phyloP scores from a whole-genome alignment of 495 filamentous ascomycete genomes.

The Penicillium canescens region DNA sequence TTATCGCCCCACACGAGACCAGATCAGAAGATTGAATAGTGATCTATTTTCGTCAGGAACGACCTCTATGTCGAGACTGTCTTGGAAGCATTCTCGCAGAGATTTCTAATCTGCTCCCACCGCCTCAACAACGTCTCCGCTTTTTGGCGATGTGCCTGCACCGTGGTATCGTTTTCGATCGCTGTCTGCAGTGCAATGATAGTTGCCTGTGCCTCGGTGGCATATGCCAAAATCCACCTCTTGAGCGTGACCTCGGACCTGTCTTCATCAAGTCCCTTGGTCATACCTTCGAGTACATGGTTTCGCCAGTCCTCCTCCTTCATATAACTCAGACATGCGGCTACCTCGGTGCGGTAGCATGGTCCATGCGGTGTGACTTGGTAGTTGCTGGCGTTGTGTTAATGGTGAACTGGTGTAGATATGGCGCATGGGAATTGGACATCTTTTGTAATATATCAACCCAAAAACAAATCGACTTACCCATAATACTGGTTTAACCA shows the following conservation, averaged over 20 bases:
- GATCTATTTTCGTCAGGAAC: background rate
- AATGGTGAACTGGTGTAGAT: slow-evolving; percentile 9
- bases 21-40: slow-evolving; percentile 2
- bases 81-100: slow-evolving; percentile 36
- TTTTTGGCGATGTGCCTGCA: slow-evolving; percentile 24
- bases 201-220: slow-evolving; percentile 32
- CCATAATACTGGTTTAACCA: slow-evolving; percentile 64
- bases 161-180: slow-evolving; percentile 22
- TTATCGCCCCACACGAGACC: background rate
- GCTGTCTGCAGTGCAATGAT: slow-evolving; percentile 35
- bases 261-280: slow-evolving; percentile 29
- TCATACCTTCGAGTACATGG: slow-evolving; percentile 43
- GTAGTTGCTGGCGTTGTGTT: slow-evolving; percentile 51
- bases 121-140: slow-evolving; percentile 42
- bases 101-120: slow-evolving; percentile 52
- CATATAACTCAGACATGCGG: slow-evolving; percentile 55
- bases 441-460: slow-evolving; percentile 6
- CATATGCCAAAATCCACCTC: slow-evolving; percentile 41
- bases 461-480: slow-evolving; percentile 23
- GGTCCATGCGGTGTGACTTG: slow-evolving; percentile 58
- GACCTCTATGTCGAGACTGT: slow-evolving; percentile 17
- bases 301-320: slow-evolving; percentile 45
- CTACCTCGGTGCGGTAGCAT: slow-evolving; percentile 74
- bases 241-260: slow-evolving; percentile 38
- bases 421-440: slow-evolving; percentile 1